Percentiles rank a stretch among this genome's conserved stretches.
These are phyloP conservation scores for Astragalus membranaceus DNA, from an alignment of 306 rosid species.

Conservation along the genomic window DNA sequence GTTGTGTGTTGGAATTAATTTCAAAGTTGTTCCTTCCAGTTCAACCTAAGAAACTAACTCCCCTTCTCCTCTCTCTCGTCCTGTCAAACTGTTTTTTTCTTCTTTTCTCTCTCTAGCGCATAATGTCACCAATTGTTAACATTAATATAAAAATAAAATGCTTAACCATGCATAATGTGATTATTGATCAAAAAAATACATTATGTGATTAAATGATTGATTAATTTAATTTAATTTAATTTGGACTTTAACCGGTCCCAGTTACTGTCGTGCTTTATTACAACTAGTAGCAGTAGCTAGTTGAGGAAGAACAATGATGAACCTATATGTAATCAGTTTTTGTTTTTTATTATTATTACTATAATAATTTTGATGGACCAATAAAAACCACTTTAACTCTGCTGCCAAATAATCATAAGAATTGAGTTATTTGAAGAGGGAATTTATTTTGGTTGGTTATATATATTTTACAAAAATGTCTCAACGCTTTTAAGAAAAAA, in stretches of 20 bases:
- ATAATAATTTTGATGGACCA: no score
- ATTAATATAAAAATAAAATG: not conserved
- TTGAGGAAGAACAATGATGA: not conserved
- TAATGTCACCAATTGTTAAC: not conserved
- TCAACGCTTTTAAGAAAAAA: no score
- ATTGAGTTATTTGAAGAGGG: no score
- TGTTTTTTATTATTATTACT: no score
- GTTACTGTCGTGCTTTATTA: not conserved
- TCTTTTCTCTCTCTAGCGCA: not conserved
- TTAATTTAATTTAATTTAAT: not conserved
- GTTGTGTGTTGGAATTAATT: slow-evolving; percentile 10
- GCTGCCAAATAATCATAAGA: no score
- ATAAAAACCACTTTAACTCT: no score
- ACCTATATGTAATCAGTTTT: no score
- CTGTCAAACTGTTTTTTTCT: slow-evolving; percentile 18
- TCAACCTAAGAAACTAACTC: slow-evolving; percentile 16
- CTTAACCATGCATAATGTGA: not conserved
- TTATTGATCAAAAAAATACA: no score
- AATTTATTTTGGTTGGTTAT: no score
- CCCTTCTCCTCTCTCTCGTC: slow-evolving; percentile 18
- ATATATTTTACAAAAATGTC: no score
- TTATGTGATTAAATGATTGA: not conserved
- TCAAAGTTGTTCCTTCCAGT: slow-evolving; percentile 14
- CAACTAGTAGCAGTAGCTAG: not conserved
- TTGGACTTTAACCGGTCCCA: not conserved